phyloP scores from a whole-genome alignment of 805 yeast genomes.

The Torulaspora maleeae region DNA sequence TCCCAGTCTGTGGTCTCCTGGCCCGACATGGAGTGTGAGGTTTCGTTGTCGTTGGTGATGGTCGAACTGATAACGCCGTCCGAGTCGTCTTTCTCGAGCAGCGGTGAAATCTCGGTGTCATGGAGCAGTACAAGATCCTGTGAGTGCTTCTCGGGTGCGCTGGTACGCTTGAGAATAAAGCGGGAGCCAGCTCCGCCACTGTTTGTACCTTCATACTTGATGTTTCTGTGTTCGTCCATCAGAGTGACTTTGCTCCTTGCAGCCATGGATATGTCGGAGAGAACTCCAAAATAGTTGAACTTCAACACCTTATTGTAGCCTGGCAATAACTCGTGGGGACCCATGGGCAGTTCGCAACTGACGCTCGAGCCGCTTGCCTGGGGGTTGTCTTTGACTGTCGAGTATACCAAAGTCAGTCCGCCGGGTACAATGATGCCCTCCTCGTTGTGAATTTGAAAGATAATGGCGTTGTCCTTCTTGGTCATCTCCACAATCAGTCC shows the following conservation, averaged over 20 bases:
- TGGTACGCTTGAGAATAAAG: neutral
- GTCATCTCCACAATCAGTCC: constrained; percentile 11
- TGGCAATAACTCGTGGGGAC: constrained; percentile 21
- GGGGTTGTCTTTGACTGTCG: constrained; percentile 6
- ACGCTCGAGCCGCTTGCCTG: constrained; percentile 2
- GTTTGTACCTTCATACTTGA: constrained; percentile 10
- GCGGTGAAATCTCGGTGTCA: constrained; percentile 1
- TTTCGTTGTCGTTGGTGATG: constrained; percentile 18
- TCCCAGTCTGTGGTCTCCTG: constrained; percentile 19
- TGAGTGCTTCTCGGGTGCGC: neutral
- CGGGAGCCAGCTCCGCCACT: constrained; percentile 1
- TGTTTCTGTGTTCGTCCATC: constrained; percentile 12
- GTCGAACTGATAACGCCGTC: constrained; percentile 22
- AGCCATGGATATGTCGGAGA: constrained; percentile 12
- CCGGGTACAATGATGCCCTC: constrained; percentile 12
- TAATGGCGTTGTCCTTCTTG: constrained; percentile 19
- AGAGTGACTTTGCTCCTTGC: constrained; percentile 15
- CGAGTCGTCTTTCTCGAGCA: constrained; percentile 11
- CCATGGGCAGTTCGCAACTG: constrained; percentile 20
- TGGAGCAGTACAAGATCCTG: neutral
- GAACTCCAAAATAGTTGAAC: constrained; percentile 15
- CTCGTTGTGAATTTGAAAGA: constrained; percentile 15
- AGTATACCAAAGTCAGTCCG: constrained; percentile 13
- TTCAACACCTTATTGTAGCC: constrained; percentile 16
- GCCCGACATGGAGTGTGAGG: constrained; percentile 7